Evolutionary conservation across 139 green algal genomes (phyloP), one percentile per base, ranked within the genome.

Genomic region (Mesotaenium endlicherianum): DNA sequence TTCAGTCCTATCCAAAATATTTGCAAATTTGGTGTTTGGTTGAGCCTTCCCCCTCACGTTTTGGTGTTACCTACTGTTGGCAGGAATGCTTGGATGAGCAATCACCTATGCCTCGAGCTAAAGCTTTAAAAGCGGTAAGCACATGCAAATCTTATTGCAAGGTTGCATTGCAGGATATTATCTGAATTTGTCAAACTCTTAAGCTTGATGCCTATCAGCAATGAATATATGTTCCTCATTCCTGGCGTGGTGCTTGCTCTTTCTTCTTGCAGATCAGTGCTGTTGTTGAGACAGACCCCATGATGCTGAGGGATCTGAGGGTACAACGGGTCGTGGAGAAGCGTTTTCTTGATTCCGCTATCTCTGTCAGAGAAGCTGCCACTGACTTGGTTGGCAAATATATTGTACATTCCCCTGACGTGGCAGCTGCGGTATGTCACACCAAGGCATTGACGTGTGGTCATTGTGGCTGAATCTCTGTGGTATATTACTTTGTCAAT

Each of bases 281-380:
- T 1, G 90, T 92, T 31, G 90, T 94, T 0, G 86, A 93, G 70
- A 88, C 82, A 16, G 92, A 97, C 55, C 71, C 91, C 11, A 67
- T 81, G 0, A 75, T 96, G 49, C 87, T 97, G 38, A 60, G 58
- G 1, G 34, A 90, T 60, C 20, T 80, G 0, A 81, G 89, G 0
- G 90, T 97, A 30, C 89, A 93, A 60, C 38, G 39, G 14, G 90
- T 86, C 3, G 86, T 94, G 64, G 88, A 90, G 57, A 49, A 8
- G 82, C 92, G 6, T 86, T 95, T 91, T 34, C 76, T 87, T 69
- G 94, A 98, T 86, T 93, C 97, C 47, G 87, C 92, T n/a, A 89
- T 94, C 14, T 91, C 85, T 4, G 95, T 97, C 44, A 88, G 94
- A 0, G 93, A 98, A 75, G 94, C 94, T 38, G 92, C 93, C 3